A percentile compares a stretch with the other conserved stretches of the same genome.
Evolutionary conservation across 1,284 basidiomycete species (phyloP).

Genomic region (Hypsizygus ulmarius): DNA sequence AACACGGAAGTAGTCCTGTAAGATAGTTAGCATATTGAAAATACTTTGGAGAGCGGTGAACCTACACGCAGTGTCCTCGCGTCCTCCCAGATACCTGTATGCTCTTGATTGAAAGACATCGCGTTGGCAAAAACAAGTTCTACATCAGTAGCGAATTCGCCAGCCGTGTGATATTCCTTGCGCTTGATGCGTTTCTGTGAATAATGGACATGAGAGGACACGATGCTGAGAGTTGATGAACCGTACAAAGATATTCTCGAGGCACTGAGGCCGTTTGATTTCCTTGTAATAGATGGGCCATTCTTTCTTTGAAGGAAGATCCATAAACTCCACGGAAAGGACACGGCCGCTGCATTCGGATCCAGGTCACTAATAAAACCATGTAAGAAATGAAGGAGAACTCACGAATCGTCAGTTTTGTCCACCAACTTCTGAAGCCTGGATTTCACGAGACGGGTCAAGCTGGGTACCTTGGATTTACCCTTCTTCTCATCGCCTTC

Average conservation of each 20-base stretch:
- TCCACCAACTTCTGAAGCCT: conserved; percentile 68
- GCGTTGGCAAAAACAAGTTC: conserved; percentile 93
- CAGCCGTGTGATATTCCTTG: conserved; percentile 64
- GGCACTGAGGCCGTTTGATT: conserved; percentile 80
- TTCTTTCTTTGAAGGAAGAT: conserved; percentile 73
- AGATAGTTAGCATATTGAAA: conserved; percentile 17
- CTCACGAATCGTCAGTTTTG: conserved; percentile 65
- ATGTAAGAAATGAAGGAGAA: conserved; percentile 9
- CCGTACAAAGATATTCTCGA: conserved; percentile 77
- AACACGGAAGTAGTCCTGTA: conserved; percentile 65
- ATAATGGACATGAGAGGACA: conserved; percentile 9
- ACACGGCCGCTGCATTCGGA: conserved; percentile 54
- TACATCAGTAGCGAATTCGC: conserved; percentile 81
- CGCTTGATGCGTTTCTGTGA: conserved; percentile 70
- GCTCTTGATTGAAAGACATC: conserved; percentile 74
- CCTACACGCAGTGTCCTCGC: conserved; percentile 61
- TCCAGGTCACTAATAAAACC: background rate
- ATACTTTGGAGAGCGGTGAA: conserved; percentile 10
- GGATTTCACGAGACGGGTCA: conserved; percentile 60
- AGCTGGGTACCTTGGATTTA: conserved; percentile 59
- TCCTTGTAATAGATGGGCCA: conserved; percentile 86
- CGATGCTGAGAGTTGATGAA: conserved; percentile 13
- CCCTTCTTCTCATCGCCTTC: conserved; percentile 39
- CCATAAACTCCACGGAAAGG: conserved; percentile 78
- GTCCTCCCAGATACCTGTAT: conserved; percentile 75